Base-by-base conservation (phyloP, 1,284 basidiomycete genomes). In the Ceraceosorus bombacis region DNA sequence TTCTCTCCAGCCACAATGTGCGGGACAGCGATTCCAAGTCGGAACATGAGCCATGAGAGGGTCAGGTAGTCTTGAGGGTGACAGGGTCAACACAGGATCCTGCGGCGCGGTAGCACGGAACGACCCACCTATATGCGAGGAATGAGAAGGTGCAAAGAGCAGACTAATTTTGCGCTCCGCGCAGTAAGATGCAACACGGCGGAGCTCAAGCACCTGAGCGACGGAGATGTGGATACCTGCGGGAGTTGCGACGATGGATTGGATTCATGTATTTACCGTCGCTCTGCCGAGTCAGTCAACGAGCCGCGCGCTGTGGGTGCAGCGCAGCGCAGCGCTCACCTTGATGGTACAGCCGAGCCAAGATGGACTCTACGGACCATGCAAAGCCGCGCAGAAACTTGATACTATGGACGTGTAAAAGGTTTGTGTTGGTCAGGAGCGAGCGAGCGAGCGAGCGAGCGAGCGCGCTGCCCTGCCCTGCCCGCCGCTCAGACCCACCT, bases 1-100 rank as follows among this genome's bases (percentile, higher is more conserved):
- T 78, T 79, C 59, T 78, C 75, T 41, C 78, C 78, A 0, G 78
- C 78, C 38, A 79, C 68, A 48, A 79, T 79, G 61, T 78, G 76
- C 7, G 78, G 78, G 7, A 79, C 53, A 0, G 74, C 69, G 13
- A 79, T 67, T 0, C 78, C 78, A 17, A 77, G 70, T 1, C 78
- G 71, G 67, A 73, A 78, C 60, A 76, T 62, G 52, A 76, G 69
- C 68, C 67, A 77, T 0, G 69, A 72, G 17, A 77, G 57, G 43
- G 65, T 66, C 27, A 71, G 66, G 48, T 74, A 73, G 61, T 76
- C 59, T 55, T 2, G 43, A 2, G 10, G 27, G 13, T 2, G 41
- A 4, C 0, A 13, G 5, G 13, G 8, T 8, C 36, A 55, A 43
- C 4, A 3, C 5, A 43, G 17, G 41, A 55, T 1, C 37, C 9